phyloP scores from a whole-genome alignment of 2,329 filamentous ascomycete species.

The Metarhizium guizhouense region DNA sequence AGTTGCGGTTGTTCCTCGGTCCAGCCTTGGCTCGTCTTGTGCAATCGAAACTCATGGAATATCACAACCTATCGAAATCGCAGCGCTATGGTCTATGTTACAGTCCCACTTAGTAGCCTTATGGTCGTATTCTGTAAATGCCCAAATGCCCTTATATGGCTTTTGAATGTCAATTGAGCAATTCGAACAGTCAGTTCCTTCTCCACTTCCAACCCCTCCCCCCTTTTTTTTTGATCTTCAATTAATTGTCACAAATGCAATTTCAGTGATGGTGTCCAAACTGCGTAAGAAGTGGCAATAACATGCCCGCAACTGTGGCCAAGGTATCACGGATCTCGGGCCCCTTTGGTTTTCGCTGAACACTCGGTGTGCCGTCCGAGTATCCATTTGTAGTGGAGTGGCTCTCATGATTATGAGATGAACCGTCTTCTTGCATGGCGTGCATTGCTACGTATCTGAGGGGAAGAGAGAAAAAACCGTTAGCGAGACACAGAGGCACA shows the following conservation, averaged over 20 bases:
- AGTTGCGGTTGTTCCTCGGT: not conserved
- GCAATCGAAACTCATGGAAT: not conserved
- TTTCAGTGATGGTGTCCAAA: conserved; percentile 60
- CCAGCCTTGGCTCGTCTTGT: not conserved
- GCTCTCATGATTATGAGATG: conserved; percentile 42
- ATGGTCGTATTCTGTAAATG: no score
- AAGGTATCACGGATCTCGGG: conserved; percentile 60
- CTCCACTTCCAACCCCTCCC: not conserved
- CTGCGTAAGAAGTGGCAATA: conserved; percentile 68
- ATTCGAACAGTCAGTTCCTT: not conserved
- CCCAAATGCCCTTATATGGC: no score
- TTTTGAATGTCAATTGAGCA: no score
- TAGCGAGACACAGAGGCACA: not conserved
- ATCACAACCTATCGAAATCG: not conserved
- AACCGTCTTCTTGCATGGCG: conserved; percentile 76
- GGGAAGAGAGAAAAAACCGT: not conserved
- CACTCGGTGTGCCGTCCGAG: conserved; percentile 32
- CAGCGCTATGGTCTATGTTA: not conserved
- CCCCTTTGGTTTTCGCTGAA: conserved; percentile 43
- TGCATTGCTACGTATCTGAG: conserved; percentile 93
- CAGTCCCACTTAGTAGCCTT: not conserved
- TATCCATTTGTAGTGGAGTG: conserved; percentile 43
- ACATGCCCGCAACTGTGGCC: conserved; percentile 65
- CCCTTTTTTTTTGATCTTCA: not conserved
- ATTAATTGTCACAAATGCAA: not conserved